phyloP scores from a whole-genome alignment of 352 stramenopile species.

The Albugo laibachii region DNA sequence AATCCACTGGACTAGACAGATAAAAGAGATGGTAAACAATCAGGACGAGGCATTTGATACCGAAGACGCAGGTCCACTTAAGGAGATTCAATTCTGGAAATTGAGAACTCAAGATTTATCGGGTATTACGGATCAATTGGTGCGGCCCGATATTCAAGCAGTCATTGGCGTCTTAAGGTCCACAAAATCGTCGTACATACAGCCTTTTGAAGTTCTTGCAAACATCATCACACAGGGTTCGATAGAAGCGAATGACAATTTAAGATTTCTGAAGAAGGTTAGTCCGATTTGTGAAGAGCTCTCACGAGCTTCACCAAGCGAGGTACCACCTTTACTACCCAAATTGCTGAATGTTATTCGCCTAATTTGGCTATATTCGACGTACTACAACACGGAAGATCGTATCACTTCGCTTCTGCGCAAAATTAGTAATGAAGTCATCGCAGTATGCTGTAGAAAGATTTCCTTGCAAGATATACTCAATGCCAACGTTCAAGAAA shows the following conservation, averaged over 20 bases:
- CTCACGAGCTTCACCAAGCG: conserved; percentile 47
- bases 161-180: conserved; percentile 73
- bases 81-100: conserved; percentile 94
- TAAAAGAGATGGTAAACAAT: conserved; percentile 94
- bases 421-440: conserved; percentile 92
- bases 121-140: conserved; percentile 86
- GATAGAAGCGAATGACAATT: conserved; percentile 85
- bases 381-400: conserved; percentile 90
- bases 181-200: conserved; percentile 87
- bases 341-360: conserved; percentile 87
- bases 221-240: conserved; percentile 86
- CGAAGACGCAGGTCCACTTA: conserved; percentile 79
- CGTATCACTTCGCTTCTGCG: conserved; percentile 81
- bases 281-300: conserved; percentile 82
- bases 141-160: conserved; percentile 77
- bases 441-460: conserved; percentile 73
- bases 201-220: conserved; percentile 82
- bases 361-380: conserved; percentile 86
- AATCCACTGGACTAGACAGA: conserved; percentile 94
- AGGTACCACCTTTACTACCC: conserved; percentile 82
- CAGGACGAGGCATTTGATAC: conserved; percentile 84
- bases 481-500: conserved; percentile 81
- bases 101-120: conserved; percentile 82
- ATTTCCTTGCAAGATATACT: conserved; percentile 84
- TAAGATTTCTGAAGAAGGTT: conserved; percentile 87